Evolutionary conservation across 2,329 filamentous ascomycete genomes (phyloP).

Genomic region (Claviceps digitariae): DNA sequence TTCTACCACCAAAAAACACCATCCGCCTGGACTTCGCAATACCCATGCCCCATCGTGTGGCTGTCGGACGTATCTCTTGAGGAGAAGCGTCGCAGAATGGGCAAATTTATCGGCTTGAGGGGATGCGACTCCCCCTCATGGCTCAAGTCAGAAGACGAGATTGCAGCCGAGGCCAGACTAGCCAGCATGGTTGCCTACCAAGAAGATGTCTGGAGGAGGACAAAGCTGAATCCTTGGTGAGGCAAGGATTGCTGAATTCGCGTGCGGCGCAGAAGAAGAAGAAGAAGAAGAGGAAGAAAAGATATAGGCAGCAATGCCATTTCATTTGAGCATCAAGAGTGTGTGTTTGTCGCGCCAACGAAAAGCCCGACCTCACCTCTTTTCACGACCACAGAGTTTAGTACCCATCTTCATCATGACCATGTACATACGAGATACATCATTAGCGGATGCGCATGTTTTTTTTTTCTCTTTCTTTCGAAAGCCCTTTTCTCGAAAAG

Average conservation of each 20-base stretch:
- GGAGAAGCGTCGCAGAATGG: constrained; percentile 60
- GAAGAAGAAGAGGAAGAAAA: neutral
- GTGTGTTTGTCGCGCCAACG: neutral
- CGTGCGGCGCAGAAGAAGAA: no score
- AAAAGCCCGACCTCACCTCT: neutral
- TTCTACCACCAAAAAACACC: constrained; percentile 62
- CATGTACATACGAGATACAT: constrained; percentile 2
- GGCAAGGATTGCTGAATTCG: no score
- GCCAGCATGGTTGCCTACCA: constrained; percentile 21
- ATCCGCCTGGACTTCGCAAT: constrained; percentile 38
- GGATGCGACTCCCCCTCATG: constrained; percentile 32
- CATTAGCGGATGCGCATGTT: constrained; percentile 4
- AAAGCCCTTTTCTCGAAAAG: no score
- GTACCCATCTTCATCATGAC: neutral
- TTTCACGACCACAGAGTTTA: neutral
- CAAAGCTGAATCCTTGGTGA: constrained; percentile 27
- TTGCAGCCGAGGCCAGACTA: constrained; percentile 28
- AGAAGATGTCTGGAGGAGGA: constrained; percentile 32
- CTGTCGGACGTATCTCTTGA: constrained; percentile 35
- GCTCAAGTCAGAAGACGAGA: constrained; percentile 33
- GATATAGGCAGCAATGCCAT: constrained; percentile 2
- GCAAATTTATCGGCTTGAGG: constrained; percentile 58
- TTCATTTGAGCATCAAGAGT: neutral
- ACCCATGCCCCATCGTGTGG: constrained; percentile 59
- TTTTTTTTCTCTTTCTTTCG: neutral